Evolutionary conservation across 306 rosid species (phyloP).

Genomic region (apple (Malus domestica)): ASM211411v1 NC_041795.1:24974501-24975000

Average conservation of each 20-base stretch:
- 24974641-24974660: slow-evolving; percentile 60
- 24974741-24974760: slow-evolving; percentile 45
- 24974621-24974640: slow-evolving; percentile 52
- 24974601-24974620: slow-evolving; percentile 59
- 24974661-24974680: slow-evolving; percentile 79
- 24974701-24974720: slow-evolving; percentile 63
- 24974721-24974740: slow-evolving; percentile 66
- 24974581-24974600: slow-evolving; percentile 75
- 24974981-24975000: too few species aligned
- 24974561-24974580: slow-evolving; percentile 60
- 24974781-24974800: slow-evolving; percentile 21
- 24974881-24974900: too few species aligned
- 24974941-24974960: too few species aligned
- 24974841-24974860: too few species aligned
- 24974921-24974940: too few species aligned
- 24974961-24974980: too few species aligned
- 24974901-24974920: too few species aligned
- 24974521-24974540: slow-evolving; percentile 7
- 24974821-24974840: slow-evolving; percentile 46
- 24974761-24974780: slow-evolving; percentile 31
- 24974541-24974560: slow-evolving; percentile 26
- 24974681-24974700: slow-evolving; percentile 74
- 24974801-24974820: slow-evolving; percentile 60
- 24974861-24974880: too few species aligned
- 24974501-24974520: slow-evolving; percentile 27